Evolutionary conservation across 202 grass and related monocot genomes (phyloP), one percentile per base, ranked within the genome.

Genomic region (Panicum virgatum): DNA sequence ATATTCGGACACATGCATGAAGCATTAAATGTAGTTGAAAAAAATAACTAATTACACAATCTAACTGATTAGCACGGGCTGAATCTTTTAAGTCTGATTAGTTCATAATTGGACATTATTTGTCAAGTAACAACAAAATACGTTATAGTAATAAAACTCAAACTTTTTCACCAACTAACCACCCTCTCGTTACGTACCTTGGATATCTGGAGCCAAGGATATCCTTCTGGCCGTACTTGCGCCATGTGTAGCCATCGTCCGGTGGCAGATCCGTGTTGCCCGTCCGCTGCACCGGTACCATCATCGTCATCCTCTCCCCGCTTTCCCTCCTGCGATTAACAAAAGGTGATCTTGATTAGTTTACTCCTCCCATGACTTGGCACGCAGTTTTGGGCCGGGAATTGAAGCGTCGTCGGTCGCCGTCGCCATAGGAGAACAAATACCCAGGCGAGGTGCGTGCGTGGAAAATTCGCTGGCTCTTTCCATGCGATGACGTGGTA

Each of bases 141-240:
- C n/a, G n/a, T n/a, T n/a, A n/a, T n/a, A n/a, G n/a, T n/a, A n/a
- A n/a, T n/a, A n/a, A n/a, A n/a, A n/a, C n/a, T n/a, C n/a, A n/a
- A n/a, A n/a, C n/a, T n/a, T n/a, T n/a, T n/a, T n/a, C n/a, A n/a
- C n/a, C n/a, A n/a, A n/a, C n/a, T n/a, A n/a, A n/a, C n/a, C n/a
- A n/a, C n/a, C n/a, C n/a, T n/a, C n/a, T n/a, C n/a, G n/a, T n/a
- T n/a, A n/a, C n/a, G n/a, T n/a, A n/a, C 96, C 93, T 94, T 13
- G 93, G 93, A 29, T 84, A 96, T 40, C 72, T 73, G 1, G 89
- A 92, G 13, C 93, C 87, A 3, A 96, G 91, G 61, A 96, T 99
- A 36, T 86, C 82, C 73, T 99, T 99, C 66, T 96, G 93, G 19
- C 96, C 96, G 32, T 99, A 99, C 82, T 99, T 99, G 23, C 93